phyloP scores from a whole-genome alignment of 495 filamentous ascomycete genomes.

The Aspergillus sclerotiicarbonarius region DNA sequence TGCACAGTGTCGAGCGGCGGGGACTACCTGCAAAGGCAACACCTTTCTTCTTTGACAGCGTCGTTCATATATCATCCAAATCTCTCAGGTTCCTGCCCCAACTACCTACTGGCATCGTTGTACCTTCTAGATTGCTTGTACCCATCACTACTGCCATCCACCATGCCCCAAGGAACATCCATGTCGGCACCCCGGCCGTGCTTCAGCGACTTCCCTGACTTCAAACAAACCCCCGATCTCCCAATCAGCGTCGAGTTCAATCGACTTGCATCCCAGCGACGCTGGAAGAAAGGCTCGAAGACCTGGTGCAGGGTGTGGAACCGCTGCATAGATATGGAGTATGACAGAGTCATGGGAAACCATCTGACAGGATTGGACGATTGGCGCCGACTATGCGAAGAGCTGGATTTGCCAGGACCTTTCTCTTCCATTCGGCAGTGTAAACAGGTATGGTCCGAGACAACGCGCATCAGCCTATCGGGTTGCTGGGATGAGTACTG shows the following conservation, averaged over 20 bases:
- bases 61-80: no score
- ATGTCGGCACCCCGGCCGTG: not conserved
- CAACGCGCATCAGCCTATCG: not conserved
- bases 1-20: no score
- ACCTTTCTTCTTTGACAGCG: no score
- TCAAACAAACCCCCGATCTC: conserved; percentile 5
- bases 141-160: not conserved
- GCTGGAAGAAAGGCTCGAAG: conserved; percentile 24
- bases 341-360: conserved; percentile 20
- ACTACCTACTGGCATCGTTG: no score
- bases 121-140: no score
- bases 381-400: conserved; percentile 32
- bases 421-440: conserved; percentile 38
- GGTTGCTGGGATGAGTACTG: not conserved
- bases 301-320: conserved; percentile 23
- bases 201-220: conserved; percentile 20
- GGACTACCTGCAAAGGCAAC: no score
- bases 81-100: no score
- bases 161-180: not conserved
- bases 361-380: conserved; percentile 16
- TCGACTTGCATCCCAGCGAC: conserved; percentile 12
- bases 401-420: conserved; percentile 26
- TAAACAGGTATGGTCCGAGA: conserved; percentile 32
- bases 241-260: conserved; percentile 23
- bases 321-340: conserved; percentile 22